These are phyloP conservation scores for Hansenula lynferdii DNA, from an alignment of 1,139 yeast species.

Conservation along the genomic window DNA sequence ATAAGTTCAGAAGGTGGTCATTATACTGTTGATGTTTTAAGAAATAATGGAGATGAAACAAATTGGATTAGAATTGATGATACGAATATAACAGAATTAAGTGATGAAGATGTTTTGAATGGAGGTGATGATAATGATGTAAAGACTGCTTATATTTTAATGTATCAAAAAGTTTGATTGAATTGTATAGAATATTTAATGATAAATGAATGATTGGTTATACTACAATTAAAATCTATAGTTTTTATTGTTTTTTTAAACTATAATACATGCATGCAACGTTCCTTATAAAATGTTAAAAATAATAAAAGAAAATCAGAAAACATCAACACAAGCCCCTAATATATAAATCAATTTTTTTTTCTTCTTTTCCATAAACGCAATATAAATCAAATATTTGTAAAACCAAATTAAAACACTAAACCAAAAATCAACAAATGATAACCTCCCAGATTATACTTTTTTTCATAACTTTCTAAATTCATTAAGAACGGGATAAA, in stretches of 20 bases:
- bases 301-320: too few relatives aligned
- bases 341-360: too few relatives aligned
- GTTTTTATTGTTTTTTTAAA: too few relatives aligned
- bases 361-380: too few relatives aligned
- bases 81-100: constrained; percentile 51
- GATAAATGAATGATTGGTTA: neutral
- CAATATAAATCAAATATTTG: too few relatives aligned
- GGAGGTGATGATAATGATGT: constrained; percentile 43
- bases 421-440: neutral
- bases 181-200: neutral
- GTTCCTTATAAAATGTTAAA: too few relatives aligned
- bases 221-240: too few relatives aligned
- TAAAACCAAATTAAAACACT: neutral
- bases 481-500: constrained; percentile 97
- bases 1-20: constrained; percentile 91
- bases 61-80: constrained; percentile 96
- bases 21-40: constrained; percentile 81
- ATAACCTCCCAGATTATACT: too few relatives aligned
- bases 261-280: too few relatives aligned
- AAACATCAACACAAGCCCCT: too few relatives aligned
- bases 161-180: constrained; percentile 59
- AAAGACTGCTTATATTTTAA: constrained; percentile 72
- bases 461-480: constrained; percentile 61
- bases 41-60: constrained; percentile 34
- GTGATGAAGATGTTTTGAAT: constrained; percentile 44